phyloP scores from a whole-genome alignment of 2,329 filamentous ascomycete species.

The Chalaropsis thielavioides region DNA sequence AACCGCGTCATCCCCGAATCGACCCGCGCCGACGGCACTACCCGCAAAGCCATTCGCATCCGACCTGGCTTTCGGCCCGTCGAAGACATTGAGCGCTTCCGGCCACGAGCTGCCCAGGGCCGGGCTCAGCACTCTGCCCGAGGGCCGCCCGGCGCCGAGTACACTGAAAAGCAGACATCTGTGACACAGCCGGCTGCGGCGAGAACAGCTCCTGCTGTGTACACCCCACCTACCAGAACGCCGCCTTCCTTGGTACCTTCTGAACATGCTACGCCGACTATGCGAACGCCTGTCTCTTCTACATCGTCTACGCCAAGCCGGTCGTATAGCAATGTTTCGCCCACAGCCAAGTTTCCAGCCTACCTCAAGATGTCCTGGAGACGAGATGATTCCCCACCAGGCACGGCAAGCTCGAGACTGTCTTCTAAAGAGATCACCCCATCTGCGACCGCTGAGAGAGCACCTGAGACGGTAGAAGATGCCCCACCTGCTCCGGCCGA shows the following conservation, averaged over 20 bases:
- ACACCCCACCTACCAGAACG: background rate
- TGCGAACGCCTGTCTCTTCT: background rate
- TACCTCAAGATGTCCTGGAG: conserved; percentile 9
- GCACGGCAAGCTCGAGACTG: background rate
- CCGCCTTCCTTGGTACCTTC: background rate
- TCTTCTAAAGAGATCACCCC: background rate
- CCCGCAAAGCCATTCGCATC: conserved; percentile 88
- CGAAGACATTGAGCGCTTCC: conserved; percentile 93
- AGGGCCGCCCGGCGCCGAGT: conserved; percentile 2
- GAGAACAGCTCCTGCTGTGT: background rate
- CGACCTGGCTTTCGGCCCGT: conserved; percentile 85
- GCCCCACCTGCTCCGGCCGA: background rate
- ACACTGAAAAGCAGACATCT: background rate
- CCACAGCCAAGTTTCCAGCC: background rate
- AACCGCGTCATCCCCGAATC: conserved; percentile 84
- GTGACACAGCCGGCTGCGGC: background rate
- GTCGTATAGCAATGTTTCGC: background rate
- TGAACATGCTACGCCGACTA: background rate
- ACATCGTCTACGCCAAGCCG: background rate
- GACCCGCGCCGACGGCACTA: conserved; percentile 70
- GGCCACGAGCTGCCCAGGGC: conserved; percentile 73
- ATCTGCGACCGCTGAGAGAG: background rate
- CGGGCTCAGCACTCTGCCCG: conserved; percentile 30
- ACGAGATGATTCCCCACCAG: background rate
- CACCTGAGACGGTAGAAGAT: background rate